Base-by-base conservation (phyloP, 768 basidiomycete species). In the Mycena chlorophos region DNA sequence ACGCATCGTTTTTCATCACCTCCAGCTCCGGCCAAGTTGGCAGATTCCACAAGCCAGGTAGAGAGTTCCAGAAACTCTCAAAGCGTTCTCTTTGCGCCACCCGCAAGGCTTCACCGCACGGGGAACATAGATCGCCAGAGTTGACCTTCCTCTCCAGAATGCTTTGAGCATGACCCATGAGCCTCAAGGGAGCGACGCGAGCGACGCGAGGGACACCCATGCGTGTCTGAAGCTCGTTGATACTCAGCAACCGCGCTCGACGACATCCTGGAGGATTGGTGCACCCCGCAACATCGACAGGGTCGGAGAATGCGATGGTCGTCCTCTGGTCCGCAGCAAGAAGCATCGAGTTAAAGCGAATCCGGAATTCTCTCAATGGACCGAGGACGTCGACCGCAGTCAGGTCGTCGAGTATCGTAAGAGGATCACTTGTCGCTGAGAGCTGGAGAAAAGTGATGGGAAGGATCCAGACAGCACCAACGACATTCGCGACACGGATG, bases 41-140 rank as follows among this genome's bases (percentile, higher is more conserved):
- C 16, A 69, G 54, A 6, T 52, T 55, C 43, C 63, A 69, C 1
- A 57, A 17, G 20, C 31, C n/a, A 6, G 68, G 64, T 4, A 68
- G 48, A 10, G 52, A 25, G 6, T 61, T 38, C 65, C 66, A 69
- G 5, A 63, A 30, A 4, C n/a, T 43, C 30, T 61, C 38, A 27
- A 54, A 51, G 17, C 37, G 64, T 13, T 51, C 42, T 1, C 28
- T 22, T 14, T 64, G 42, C 5, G 23, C 20, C 6, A 5, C 39
- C 19, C 19, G 12, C 19, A 40, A 19, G 13, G 6, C 39, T 6
- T 10, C 13, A 6, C 12, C 39, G 19, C 39, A 40, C 19, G 5
- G 6, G 6, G 39, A 12, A 20, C 39, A 40, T 5, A 40, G 31
- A 8, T 17, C 8, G 8, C 31, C 31, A 17, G 31, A 8, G 8